Base-by-base conservation (phyloP, 2,329 filamentous ascomycete genomes). In the Laburnicola sp. region DNA sequence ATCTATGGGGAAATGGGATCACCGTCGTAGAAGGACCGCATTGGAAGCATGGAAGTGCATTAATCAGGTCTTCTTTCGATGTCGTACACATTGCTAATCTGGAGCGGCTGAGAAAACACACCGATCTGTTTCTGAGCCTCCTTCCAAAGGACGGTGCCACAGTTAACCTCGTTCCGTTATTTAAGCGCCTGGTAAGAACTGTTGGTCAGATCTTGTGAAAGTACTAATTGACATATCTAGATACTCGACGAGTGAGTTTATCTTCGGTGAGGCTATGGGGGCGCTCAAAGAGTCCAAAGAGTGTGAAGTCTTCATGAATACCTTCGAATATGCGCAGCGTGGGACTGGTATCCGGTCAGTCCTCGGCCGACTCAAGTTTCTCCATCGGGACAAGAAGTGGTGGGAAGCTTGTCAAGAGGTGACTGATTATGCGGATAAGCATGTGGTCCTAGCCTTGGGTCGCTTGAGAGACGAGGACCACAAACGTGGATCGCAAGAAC, bases 141-240 rank as follows among this genome's bases (percentile, higher is more conserved):
- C 34, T 69, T n/a, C 64, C 64, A 1, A 46, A 44, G 27, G 60
- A 65, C 46, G 62, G 63, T 0, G 41, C 38, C 0, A 59, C 58
- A 3, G 54, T 68, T 3, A 61, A 70, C 40, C 45, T 70, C 16
- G 60, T 66, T 39, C 60, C 61, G 7, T 41, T 67, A 6, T 63
- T 71, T 30, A 62, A 65, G 16, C 43, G 61, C 3, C 49, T 66
- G 11, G 46, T 48, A 41, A n/a, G 45, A 26, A 16, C 16, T 16
- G 16, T 16, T 16, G 16, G 16, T 11, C 23, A 10, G 35, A 3
- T 25, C 3, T 32, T 27, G 4, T 25, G 21, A 36, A 36, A 23
- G 10, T 25, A 30, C 3, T 7, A n/a, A 25, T 8, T 48, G 11
- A 48, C 16, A 25, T 34, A 7, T 10, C 25, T 23, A 60, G 56